These are phyloP conservation scores for Hygrophorus russula DNA, from an alignment of 768 basidiomycete genomes.

Conservation along the genomic window DNA sequence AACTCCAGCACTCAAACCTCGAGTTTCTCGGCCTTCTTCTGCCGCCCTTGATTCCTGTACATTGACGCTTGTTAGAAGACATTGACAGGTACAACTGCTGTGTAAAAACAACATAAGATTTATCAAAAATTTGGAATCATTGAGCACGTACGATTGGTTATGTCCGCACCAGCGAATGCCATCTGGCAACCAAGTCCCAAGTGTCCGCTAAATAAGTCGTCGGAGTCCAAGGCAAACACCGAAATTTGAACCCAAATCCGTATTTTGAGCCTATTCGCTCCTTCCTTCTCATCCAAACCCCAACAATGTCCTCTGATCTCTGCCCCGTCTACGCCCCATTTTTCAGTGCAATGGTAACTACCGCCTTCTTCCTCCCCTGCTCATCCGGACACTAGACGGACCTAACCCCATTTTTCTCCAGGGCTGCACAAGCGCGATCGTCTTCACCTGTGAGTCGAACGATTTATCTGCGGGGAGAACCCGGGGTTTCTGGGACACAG, in stretches of 20 bases:
- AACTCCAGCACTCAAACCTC: too few species aligned
- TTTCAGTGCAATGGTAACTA: slow-evolving; percentile 89
- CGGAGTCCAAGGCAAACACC: too few species aligned
- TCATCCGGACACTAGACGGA: slow-evolving; percentile 8
- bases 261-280: slow-evolving; percentile 25
- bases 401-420: slow-evolving; percentile 19
- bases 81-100: too few species aligned
- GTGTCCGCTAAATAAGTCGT: too few species aligned
- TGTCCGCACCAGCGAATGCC: too few species aligned
- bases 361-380: background rate
- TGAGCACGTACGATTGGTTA: too few species aligned
- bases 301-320: slow-evolving; percentile 59
- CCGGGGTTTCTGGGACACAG: background rate
- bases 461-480: background rate
- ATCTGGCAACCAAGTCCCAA: too few species aligned
- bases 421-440: slow-evolving; percentile 95
- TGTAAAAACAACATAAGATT: too few species aligned
- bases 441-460: slow-evolving; percentile 80
- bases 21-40: too few species aligned
- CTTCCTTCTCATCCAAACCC: slow-evolving; percentile 76
- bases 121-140: too few species aligned
- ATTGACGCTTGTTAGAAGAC: too few species aligned
- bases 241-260: slow-evolving; percentile 2
- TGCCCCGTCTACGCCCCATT: slow-evolving; percentile 97
- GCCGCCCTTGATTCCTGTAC: too few species aligned